Evolutionary conservation across 805 yeast species (phyloP), one percentile per base, ranked within the genome.

Genomic region (Wickerhamomyces queroliae): DNA sequence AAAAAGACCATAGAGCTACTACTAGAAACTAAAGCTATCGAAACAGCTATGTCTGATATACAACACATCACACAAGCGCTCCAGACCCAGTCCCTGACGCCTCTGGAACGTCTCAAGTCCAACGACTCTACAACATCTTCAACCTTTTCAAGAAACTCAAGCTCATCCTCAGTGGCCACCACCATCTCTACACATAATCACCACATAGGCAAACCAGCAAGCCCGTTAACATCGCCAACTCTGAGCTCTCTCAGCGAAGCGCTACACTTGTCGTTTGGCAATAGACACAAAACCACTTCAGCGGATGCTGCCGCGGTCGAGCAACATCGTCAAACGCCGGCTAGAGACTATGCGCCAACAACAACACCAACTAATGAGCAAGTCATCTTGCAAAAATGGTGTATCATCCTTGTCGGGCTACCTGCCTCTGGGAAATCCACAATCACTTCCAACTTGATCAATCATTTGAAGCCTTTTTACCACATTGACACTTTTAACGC

Each of bases 371-470:
- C 52, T 3, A 50, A 50, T 33, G 58, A 52, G 32, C 48, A 48
- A 6, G 43, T 27, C 4, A 33, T 40, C 9, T 42, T 43, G 2
- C 58, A 69, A 2, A 80, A 79, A 56, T 70, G 80, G 55, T 80
- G 83, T 17, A 73, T 83, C 39, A 78, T 83, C 10, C 69, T 84
- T 62, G 85, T 83, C 10, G 91, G 91, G 0, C 63, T 83, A 25
- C 91, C 91, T 1, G 91, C 91, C 1, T 64, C 83, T 37, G 91
- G 91, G 7, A 83, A 83, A 56, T 78, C 86, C 2, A 80, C 85
- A 44, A 74, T 83, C 38, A 79, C 89, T 24, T 76, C 76, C 44
- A 80, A 80, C 50, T 51, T 83, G 68, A 65, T 70, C 64, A 55
- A 77, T 62, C 65, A 74, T 73, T 77, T 70, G 59, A 59, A 83